Evolutionary conservation across 768 basidiomycete genomes (phyloP), one percentile per base, ranked within the genome.

Genomic region (Leccinum variicolor): DNA sequence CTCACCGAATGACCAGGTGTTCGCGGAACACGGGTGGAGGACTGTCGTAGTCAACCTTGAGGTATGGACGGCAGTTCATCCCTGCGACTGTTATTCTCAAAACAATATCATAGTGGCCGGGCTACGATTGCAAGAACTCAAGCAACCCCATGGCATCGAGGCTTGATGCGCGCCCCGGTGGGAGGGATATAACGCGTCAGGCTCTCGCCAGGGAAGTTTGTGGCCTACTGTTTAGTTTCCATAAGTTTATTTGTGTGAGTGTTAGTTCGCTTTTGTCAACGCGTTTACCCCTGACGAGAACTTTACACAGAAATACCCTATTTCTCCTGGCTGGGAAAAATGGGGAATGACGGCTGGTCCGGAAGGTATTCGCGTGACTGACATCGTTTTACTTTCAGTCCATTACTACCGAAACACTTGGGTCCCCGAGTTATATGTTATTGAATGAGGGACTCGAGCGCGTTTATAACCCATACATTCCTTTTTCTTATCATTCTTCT

Each of bases 1-100:
- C 51, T 25, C 50, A 2, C 13, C 54, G 14, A 34, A 39, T 4
- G 54, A 55, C 15, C n/a, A 2, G 6, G 19, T 55, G 10, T 55
- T 55, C 4, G 34, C 17, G 4, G 33, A 21, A 52, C 26, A 28
- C 1, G 50, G 54, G 14, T 55, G 54, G 54, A 55, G 50, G 34
- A 28, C 54, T 10, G 50, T 52, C 13, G 54, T 55, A n/a, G 14
- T 55, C 8, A 28, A 55, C 28, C 50, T 55, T 19, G 34, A 55
- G 25, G 54, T 53, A n/a, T 19, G n/a, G 6, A n/a, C 1, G 11
- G 3, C 19, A n/a, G 15, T 28, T 31, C 28, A 50, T 26, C n/a
- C 8, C 28, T 13, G 26, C 23, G n/a, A 13, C 3, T 15, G 28
- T 31, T n/a, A 7, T 48, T n/a, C 49, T 50, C 17, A 49, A 28